These are phyloP conservation scores for Cryomyces minteri DNA, from an alignment of 495 filamentous ascomycete species.

Conservation along the genomic window DNA sequence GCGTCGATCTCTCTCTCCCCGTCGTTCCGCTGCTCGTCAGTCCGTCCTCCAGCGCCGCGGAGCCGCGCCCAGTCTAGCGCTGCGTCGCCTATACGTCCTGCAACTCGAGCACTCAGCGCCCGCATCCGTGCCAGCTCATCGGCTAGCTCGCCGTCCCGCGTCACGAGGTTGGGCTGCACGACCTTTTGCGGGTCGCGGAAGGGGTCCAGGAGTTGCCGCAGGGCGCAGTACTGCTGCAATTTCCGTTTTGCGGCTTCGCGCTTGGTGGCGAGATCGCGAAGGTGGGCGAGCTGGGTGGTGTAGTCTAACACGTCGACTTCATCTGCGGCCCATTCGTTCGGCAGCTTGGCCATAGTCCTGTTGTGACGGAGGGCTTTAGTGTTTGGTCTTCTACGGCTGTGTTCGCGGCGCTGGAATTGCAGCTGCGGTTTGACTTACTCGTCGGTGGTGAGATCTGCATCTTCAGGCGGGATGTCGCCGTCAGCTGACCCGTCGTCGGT, in stretches of 20 bases:
- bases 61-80: too few species aligned
- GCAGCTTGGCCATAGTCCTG: too few species aligned
- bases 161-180: constrained; percentile 65
- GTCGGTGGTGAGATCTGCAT: constrained; percentile 2
- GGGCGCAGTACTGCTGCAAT: constrained; percentile 34
- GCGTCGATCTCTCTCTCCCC: too few species aligned
- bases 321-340: not conserved
- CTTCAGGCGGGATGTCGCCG: constrained; percentile 4
- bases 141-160: constrained; percentile 51
- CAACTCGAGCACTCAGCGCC: constrained; percentile 52
- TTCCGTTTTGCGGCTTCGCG: constrained; percentile 34
- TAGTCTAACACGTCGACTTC: not conserved
- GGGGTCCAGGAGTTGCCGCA: constrained; percentile 38
- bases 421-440: not conserved
- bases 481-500: constrained; percentile 2
- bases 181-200: constrained; percentile 34
- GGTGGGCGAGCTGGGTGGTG: constrained; percentile 4
- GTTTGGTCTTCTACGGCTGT: too few species aligned
- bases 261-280: constrained; percentile 31
- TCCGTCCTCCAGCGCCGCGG: too few species aligned
- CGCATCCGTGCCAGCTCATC: constrained; percentile 60
- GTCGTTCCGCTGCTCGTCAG: too few species aligned
- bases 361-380: too few species aligned
- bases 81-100: constrained; percentile 16
- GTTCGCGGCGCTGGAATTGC: too few species aligned